Evolutionary conservation across 352 stramenopile species (phyloP), one percentile per base, ranked within the genome.

Genomic region (Pythium aristosporum): DNA sequence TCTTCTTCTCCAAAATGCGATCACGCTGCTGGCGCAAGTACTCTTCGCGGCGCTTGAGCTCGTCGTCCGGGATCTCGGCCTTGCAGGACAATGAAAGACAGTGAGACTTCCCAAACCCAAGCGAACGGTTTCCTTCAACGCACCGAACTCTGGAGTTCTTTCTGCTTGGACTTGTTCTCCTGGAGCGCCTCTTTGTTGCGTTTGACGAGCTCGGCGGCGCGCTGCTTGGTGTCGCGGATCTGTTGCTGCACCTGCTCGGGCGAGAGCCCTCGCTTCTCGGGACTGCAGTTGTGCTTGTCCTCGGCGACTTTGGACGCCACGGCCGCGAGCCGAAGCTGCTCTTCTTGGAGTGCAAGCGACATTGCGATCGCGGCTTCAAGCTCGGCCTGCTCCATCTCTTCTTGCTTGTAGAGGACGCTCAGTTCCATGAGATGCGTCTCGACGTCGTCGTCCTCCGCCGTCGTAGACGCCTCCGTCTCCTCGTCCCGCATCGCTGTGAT

Each of bases 361-460:
- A 94, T 85, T 46, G 82, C 81, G n/a, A 92, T 85, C 25, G 81
- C 83, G 2, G 75, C 76, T 52, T 94, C 83, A 10, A 94, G 68
- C 59, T 94, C 82, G 18, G 85, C 83, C 59, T 92, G 80, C 57
- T 94, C 85, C 76, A 92, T 90, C 68, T 93, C 85, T 59, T 96
- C 85, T 54, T 92, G 78, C 67, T 92, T 92, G 75, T 92, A 91
- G 41, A 94, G 65, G 34, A 92, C 68, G 47, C 86, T 89, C n/a
- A 94, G 81, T 65, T 94, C 83, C 79, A 91, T 89, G 57, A 92
- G 77, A 59, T 91, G 82, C 21, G 80, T 79, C 54, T 94, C 80
- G 46, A 69, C 56, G 21, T 69, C 51, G 16, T 62, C 47, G 18
- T 66, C 51, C 1, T 50, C 34, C 3, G 36, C 42, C 1, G 52